Conservation (phyloP, 108 stramenopile species). For the Fragilaria crotonensis region DNA sequence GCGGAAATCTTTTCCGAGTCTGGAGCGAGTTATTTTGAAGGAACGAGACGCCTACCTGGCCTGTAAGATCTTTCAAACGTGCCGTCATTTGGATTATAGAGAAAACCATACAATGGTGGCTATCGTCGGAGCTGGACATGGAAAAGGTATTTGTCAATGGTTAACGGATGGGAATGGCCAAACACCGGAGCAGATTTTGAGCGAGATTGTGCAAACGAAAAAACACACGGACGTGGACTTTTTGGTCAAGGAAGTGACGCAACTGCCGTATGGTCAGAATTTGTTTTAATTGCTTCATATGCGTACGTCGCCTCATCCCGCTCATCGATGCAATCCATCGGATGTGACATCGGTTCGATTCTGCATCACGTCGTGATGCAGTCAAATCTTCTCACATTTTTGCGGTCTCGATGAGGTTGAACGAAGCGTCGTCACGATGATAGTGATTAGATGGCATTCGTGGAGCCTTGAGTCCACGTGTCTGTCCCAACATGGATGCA, state of each 20-base stretch:
- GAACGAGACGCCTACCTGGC: slow-evolving; percentile 82
- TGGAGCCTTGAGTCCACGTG: no score
- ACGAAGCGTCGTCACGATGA: no score
- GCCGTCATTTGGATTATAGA: slow-evolving; percentile 20
- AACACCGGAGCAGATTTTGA: slow-evolving; percentile 2
- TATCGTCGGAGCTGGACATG: slow-evolving; percentile 83
- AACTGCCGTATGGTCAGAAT: slow-evolving; percentile 2
- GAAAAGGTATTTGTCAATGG: slow-evolving; percentile 49
- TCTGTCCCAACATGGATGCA: no score
- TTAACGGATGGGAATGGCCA: slow-evolving; percentile 16
- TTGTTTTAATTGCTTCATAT: no score
- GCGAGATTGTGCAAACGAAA: neutral
- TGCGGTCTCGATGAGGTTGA: no score
- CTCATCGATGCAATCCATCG: no score
- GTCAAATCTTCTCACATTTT: no score
- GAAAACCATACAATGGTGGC: slow-evolving; percentile 43
- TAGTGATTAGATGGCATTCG: no score
- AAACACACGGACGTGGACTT: neutral
- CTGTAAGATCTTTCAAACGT: slow-evolving; percentile 64
- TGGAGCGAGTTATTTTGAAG: slow-evolving; percentile 61
- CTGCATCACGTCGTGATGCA: no score
- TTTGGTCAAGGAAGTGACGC: neutral
- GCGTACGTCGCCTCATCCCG: no score
- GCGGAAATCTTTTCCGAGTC: slow-evolving; percentile 55
- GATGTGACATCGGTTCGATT: no score